Percentiles rank a stretch among this genome's conserved stretches.
Conservation (phyloP, 2,329 filamentous ascomycete species). For the Rhinocladiella mackenziei region DNA sequence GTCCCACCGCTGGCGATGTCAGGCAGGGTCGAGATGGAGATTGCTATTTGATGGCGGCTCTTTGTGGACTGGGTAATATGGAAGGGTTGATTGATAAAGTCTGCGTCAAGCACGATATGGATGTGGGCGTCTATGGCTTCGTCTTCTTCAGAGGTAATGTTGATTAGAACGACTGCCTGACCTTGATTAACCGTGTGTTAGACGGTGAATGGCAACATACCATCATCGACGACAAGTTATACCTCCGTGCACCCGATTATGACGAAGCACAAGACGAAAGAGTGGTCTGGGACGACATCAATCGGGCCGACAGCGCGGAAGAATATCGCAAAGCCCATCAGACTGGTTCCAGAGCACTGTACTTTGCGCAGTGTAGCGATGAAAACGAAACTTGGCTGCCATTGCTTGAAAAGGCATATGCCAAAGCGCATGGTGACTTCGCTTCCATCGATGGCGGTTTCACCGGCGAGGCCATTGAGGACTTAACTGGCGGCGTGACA, state of each 20-base stretch:
- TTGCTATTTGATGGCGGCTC: constrained; percentile 79
- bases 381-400: constrained; percentile 81
- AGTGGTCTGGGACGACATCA: constrained; percentile 68
- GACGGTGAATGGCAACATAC: constrained; percentile 90
- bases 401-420: constrained; percentile 76
- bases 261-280: constrained; percentile 73
- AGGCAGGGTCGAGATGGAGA: constrained; percentile 74
- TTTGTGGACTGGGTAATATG: constrained; percentile 73
- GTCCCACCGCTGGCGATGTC: constrained; percentile 71
- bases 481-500: constrained; percentile 53
- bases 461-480: constrained; percentile 60
- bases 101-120: constrained; percentile 68
- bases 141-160: constrained; percentile 70
- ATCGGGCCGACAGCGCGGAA: constrained; percentile 63
- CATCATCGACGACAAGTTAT: constrained; percentile 87
- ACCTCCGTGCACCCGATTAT: constrained; percentile 75
- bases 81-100: constrained; percentile 65
- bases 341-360: constrained; percentile 70
- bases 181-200: constrained; percentile 30
- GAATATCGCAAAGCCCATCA: constrained; percentile 69
- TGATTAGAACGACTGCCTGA: too few species aligned
- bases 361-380: constrained; percentile 71
- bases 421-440: constrained; percentile 79
- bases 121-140: constrained; percentile 78
- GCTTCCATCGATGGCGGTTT: constrained; percentile 70